Evolutionary conservation across 495 filamentous ascomycete species (phyloP), one percentile per base, ranked within the genome.

Genomic region (Penicillium crystallinum): DNA sequence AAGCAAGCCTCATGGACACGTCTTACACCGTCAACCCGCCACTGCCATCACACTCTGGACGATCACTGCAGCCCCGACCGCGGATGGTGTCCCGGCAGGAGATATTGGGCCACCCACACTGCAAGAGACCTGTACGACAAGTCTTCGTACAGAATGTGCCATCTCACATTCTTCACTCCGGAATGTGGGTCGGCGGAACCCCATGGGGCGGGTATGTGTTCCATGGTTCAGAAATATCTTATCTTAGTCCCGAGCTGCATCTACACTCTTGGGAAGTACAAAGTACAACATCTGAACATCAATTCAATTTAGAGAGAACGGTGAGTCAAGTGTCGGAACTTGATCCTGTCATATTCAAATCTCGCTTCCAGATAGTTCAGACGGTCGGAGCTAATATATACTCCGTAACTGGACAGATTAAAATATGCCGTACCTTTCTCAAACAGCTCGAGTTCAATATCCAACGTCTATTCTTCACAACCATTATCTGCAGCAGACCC

Each of bases 61-160:
- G 49, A 53, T 61, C 54, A 41, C 45, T 52, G 47, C 57, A 38
- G 19, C 19, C 46, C 29, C 27, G 27, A 52, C 25, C 36, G 44
- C 58, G 54, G 58, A 58, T 35, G 39, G 30, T 19, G 19, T 33
- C 38, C 51, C 58, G 40, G 39, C 17, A 40, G 30, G 29, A n/a
- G n/a, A 23, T 9, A 34, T 52, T 55, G 52, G 45, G 59, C 59
- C 58, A 58, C 58, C 54, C 59, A 58, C 31, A 46, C 52, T 58
- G 58, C 43, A 43, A 35, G 53, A 44, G 44, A 48, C 44, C n/a
- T n/a, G n/a, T n/a, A n/a, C n/a, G n/a, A n/a, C n/a, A n/a, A n/a
- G n/a, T n/a, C n/a, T n/a, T n/a, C n/a, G 31, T 45, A 37, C 48
- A 27, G 25, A 31, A 41, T 43, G 42, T 52, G 49, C 25, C 8